Evolutionary conservation across 495 filamentous ascomycete genomes (phyloP).

Genomic region (Cryomyces minteri): DNA sequence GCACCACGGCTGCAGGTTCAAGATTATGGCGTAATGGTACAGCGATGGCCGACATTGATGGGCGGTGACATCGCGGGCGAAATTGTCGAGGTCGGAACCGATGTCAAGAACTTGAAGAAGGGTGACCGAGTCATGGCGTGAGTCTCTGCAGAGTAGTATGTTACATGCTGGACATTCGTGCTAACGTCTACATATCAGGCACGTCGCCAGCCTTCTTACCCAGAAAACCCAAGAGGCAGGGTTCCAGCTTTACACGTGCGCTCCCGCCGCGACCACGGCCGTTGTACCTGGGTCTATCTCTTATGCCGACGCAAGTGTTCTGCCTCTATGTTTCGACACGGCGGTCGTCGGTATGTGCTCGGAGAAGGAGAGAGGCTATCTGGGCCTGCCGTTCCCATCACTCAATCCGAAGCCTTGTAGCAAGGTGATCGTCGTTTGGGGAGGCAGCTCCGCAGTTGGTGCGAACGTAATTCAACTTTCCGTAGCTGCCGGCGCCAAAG

Average conservation of each 20-base stretch:
- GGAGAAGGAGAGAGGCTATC: constrained; percentile 14
- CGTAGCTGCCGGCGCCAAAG: constrained; percentile 10
- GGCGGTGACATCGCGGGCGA: neutral
- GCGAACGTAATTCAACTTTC: constrained; percentile 15
- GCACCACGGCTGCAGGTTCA: no score
- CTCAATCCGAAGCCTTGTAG: constrained; percentile 7
- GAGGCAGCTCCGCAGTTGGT: constrained; percentile 10
- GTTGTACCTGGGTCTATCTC: no score
- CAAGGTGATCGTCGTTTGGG: constrained; percentile 10
- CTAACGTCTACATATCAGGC: no score
- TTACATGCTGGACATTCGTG: no score
- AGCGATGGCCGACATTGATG: neutral
- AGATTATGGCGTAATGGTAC: neutral
- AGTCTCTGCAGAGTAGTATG: no score
- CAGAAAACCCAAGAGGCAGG: no score
- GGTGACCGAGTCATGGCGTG: constrained; percentile 1
- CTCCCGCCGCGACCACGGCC: no score
- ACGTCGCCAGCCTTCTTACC: no score
- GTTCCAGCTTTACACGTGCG: no score
- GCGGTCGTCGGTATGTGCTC: no score
- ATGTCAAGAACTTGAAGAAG: neutral
- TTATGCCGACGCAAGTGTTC: no score
- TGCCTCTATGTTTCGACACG: no score
- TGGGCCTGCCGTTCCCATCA: constrained; percentile 20
- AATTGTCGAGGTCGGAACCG: neutral